Conservation (phyloP, 2,329 filamentous ascomycete genomes). For the Sporothrix schenckii region DNA sequence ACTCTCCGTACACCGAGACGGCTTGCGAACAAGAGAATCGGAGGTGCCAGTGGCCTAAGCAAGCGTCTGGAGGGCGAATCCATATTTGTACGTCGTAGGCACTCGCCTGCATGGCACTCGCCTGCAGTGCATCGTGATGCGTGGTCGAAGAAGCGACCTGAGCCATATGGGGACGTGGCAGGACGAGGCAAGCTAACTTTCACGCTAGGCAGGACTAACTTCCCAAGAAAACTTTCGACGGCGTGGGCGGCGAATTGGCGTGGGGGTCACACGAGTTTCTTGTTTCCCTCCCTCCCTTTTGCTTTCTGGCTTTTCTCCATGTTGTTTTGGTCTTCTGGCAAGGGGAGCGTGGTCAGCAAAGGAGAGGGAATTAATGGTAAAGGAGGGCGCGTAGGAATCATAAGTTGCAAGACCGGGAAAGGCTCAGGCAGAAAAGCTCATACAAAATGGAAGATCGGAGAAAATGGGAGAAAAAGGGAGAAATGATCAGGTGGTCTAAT, state of each 20-base stretch:
- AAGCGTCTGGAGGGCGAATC: neutral
- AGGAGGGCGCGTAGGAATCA: neutral
- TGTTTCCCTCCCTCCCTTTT: neutral
- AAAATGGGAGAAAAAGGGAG: neutral
- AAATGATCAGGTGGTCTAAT: slow-evolving; percentile 3
- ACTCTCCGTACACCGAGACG: neutral
- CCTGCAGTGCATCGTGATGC: slow-evolving; percentile 17
- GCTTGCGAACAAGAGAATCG: neutral
- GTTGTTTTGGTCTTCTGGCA: neutral
- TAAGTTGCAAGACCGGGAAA: neutral
- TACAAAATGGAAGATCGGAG: neutral
- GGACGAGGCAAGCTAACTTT: neutral
- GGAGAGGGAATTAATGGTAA: slow-evolving; percentile 5
- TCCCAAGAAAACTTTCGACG: slow-evolving; percentile 7
- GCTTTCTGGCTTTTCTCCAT: neutral
- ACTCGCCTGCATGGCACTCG: slow-evolving; percentile 9
- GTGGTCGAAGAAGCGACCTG: neutral
- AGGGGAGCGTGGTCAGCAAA: neutral
- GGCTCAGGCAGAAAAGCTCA: neutral
- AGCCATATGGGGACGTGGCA: slow-evolving; percentile 14
- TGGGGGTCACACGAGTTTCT: slow-evolving; percentile 22
- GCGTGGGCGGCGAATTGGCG: slow-evolving; percentile 13
- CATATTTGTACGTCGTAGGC: too few relatives aligned
- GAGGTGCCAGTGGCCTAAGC: neutral
- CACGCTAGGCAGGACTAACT: slow-evolving; percentile 20